Evolutionary conservation across 495 filamentous ascomycete species (phyloP), one percentile per base, ranked within the genome.

Genomic region (Neurospora sp.): DNA sequence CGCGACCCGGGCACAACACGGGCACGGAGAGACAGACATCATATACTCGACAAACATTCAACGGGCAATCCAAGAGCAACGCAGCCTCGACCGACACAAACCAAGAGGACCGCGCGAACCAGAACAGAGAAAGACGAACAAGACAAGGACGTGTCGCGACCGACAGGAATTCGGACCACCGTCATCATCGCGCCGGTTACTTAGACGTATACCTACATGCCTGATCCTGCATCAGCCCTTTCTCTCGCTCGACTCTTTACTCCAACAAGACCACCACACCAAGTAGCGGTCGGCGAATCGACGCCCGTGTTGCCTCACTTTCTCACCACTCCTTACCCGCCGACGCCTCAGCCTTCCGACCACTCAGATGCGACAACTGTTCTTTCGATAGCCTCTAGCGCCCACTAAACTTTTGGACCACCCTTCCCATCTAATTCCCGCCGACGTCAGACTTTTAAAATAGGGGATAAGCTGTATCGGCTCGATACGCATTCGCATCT

Each of bases 201-300:
- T 14, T 35, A 27, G 5, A 41, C 47, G 6, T 61, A 35, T 35
- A 65, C 27, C 27, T 65, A 53, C 47, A 59, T 65, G 7, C 6
- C 22, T 65, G 53, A 61, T 61, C 53, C 31, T 61, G 53, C 53
- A 65, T 37, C 53, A 37, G 53, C 53, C 12, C 53, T 65, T 35
- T 35, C 53, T 35, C 53, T 65, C 53, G 14, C 53, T 73, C 74
- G 69, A 71, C 44, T 42, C 73, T 35, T 68, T 44, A 69, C 68
- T 69, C 70, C 4, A 35, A 35, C 0, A 39, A 53, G 70, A 61
- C 65, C 40, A 74, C 12, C 53, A 18, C 53, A 65, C 53, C 73
- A 75, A 74, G 76, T 77, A 78, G 73, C 44, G 71, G 69, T 75
- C 75, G 77, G 76, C 78, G 78, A 80, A 81, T 81, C 80, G 76